A percentile compares a stretch with the other conserved stretches of the same genome.
Conservation (phyloP, 1,139 yeast genomes). For the Spathaspora sp. region DNA sequence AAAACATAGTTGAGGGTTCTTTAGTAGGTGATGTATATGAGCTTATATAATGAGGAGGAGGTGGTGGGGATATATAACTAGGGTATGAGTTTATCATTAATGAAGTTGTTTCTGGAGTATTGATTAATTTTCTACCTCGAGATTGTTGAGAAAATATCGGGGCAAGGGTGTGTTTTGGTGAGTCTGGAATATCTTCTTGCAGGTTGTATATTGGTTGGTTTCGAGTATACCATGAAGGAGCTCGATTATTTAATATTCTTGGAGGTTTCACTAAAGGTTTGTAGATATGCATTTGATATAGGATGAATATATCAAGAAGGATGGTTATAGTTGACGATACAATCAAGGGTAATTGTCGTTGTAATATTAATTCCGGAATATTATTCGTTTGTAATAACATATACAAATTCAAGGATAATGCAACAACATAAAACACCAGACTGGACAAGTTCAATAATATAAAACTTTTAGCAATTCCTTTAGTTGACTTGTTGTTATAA, state of each 20-base stretch:
- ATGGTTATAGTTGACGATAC: slow-evolving; percentile 40
- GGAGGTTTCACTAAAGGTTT: not conserved
- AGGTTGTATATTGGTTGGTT: slow-evolving; percentile 17
- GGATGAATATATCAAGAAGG: slow-evolving; percentile 31
- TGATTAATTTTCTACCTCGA: not conserved
- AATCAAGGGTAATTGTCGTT: slow-evolving; percentile 36
- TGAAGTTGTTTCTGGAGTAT: not conserved
- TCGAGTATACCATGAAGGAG: slow-evolving; percentile 41
- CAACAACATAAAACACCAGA: slow-evolving; percentile 34
- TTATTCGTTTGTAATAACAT: slow-evolving; percentile 5
- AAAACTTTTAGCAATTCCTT: slow-evolving; percentile 37
- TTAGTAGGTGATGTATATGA: not conserved
- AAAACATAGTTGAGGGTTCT: slow-evolving; percentile 1
- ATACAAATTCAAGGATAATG: slow-evolving; percentile 12
- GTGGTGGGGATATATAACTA: slow-evolving; percentile 7
- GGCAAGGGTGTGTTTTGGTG: slow-evolving; percentile 5
- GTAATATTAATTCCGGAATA: slow-evolving; percentile 12
- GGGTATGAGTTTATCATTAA: slow-evolving; percentile 1
- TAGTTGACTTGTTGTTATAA: slow-evolving; percentile 28
- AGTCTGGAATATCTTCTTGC: slow-evolving; percentile 14
- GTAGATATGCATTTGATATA: slow-evolving; percentile 35
- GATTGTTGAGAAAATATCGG: not conserved
- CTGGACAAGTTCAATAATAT: slow-evolving; percentile 40
- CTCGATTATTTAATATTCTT: slow-evolving; percentile 9
- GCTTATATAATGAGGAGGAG: slow-evolving; percentile 9